Conservation (phyloP, 441 rosid species). For the Daphne laureola region DNA sequence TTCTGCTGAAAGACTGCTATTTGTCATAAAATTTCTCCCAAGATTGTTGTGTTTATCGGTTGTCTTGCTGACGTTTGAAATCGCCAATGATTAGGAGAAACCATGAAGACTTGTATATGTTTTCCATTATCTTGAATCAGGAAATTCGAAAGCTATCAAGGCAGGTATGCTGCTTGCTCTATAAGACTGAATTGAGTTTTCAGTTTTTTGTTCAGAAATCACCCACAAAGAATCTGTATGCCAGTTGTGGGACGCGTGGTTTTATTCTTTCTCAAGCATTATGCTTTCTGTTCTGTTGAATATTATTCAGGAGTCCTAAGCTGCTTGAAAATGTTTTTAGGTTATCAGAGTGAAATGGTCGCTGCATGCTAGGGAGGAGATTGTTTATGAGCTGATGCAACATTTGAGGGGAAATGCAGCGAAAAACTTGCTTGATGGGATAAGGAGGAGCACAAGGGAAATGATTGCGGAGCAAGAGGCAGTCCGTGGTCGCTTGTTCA, state of each 20-base stretch:
- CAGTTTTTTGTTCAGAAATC: too few relatives aligned
- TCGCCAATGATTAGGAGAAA: conserved; percentile 53
- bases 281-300: neutral
- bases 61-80: conserved; percentile 11
- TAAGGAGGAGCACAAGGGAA: conserved; percentile 70
- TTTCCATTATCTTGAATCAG: conserved; percentile 81
- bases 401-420: conserved; percentile 64
- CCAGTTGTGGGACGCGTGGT: neutral
- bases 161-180: conserved; percentile 42
- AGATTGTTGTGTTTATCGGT: conserved; percentile 1
- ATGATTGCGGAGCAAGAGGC: conserved; percentile 99
- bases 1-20: neutral
- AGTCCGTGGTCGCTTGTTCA: conserved; percentile 89
- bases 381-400: conserved; percentile 81
- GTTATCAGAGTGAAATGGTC: conserved; percentile 99
- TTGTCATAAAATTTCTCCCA: conserved; percentile 5
- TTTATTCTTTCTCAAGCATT: neutral
- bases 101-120: conserved; percentile 82
- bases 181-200: neutral
- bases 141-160: conserved; percentile 79
- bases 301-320: too few relatives aligned
- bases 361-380: conserved; percentile 95
- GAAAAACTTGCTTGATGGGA: conserved; percentile 46
- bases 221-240: neutral
- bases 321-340: conserved; percentile 22